Base-by-base conservation (phyloP, 345 rosid species). In the Eucalyptus erythrocorys region DNA sequence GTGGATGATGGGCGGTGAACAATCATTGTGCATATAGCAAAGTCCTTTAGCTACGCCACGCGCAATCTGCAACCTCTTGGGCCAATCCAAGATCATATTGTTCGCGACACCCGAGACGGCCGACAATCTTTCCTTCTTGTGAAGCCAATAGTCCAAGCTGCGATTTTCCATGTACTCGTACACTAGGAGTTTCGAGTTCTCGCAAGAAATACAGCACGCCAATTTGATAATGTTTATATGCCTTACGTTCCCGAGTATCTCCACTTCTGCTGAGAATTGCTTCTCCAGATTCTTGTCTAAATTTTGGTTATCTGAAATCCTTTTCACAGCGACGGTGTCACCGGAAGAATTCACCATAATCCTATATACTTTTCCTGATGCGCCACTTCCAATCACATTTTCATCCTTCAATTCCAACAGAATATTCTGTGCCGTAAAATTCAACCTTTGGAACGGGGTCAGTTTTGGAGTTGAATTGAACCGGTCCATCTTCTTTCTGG, bases 11-110 rank as follows among this genome's bases (percentile, higher is more conserved):
- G 98, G 95, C 1, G 95, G 94, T 6, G 90, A 89, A 89, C 95
- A 95, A 55, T 90, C 94, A 85, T 92, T 94, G 90, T 96, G 98
- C 96, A 96, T 94, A 87, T 96, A 95, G 92, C 93, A 89, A 21
- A 96, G 95, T 13, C 96, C 97, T 89, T 86, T 92, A 26, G 96
- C 97, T 45, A 95, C 95, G 79, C 95, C 97, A 3, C 91, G 82
- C 1, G 96, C 98, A 32, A 96, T 94, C 87, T 89, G 89, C 88
- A 94, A 79, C 91, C 98, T 93, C 48, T 82, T 90, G 3, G 95
- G 96, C 98, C 98, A 96, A 64, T 90, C 92, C 89, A 96, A 90
- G 48, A 82, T 64, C 51, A 88, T 89, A 57, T 26, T 11, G 45
- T 86, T 48, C 59, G 59, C 90, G 1, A 90, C 49, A 87, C 84